These are phyloP conservation scores for Fusarium pseudonygamai DNA, from an alignment of 2,329 filamentous ascomycete genomes.

Conservation along the genomic window DNA sequence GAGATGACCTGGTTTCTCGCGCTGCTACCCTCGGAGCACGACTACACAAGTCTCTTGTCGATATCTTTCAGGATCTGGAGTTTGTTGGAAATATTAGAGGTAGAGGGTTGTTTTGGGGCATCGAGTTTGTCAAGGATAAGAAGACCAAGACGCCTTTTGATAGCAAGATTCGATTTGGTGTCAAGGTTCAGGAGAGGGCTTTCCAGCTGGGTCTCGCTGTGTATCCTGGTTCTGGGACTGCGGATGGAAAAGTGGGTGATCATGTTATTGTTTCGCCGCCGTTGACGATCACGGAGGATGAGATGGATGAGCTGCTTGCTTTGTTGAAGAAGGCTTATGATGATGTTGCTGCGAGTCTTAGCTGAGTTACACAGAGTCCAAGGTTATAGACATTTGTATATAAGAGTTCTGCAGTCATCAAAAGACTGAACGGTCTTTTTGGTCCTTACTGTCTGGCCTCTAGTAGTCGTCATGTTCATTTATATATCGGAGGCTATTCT, in stretches of 20 bases:
- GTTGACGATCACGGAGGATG: constrained; percentile 64
- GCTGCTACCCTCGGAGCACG: constrained; percentile 62
- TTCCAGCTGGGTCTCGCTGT: constrained; percentile 54
- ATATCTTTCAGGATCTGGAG: constrained; percentile 53
- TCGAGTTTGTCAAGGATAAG: constrained; percentile 57
- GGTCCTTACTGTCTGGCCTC: too few species aligned
- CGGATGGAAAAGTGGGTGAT: constrained; percentile 69
- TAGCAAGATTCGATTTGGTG: constrained; percentile 37
- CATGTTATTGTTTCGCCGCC: constrained; percentile 76
- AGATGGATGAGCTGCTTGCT: constrained; percentile 27
- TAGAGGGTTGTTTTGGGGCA: constrained; percentile 60
- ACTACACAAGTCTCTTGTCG: constrained; percentile 55
- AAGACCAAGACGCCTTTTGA: constrained; percentile 50
- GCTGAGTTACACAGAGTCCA: too few species aligned
- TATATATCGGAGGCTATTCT: background rate
- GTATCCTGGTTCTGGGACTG: constrained; percentile 71
- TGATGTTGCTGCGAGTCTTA: background rate
- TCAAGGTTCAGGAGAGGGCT: constrained; percentile 42
- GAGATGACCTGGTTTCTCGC: constrained; percentile 68
- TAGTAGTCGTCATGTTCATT: too few species aligned
- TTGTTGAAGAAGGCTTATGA: constrained; percentile 26
- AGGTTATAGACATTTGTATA: too few species aligned
- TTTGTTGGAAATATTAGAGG: constrained; percentile 71
- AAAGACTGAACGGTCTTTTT: too few species aligned
- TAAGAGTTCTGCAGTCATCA: too few species aligned